Evolutionary conservation across 2,329 filamentous ascomycete species (phyloP).

Genomic region (Dothideomycetes sp.): DNA sequence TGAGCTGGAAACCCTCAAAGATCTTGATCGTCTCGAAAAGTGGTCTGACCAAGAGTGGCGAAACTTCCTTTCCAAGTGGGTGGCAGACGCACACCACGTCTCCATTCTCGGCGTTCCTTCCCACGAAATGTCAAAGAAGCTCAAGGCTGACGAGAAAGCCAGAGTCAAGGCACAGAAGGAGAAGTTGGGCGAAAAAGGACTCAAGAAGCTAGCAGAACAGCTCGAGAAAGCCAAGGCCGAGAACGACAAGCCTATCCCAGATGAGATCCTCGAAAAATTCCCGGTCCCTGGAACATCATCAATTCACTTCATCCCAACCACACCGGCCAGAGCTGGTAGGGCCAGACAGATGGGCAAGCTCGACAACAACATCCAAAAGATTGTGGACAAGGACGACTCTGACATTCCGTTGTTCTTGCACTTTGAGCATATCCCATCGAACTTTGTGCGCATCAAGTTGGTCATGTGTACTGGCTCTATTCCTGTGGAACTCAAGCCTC

Average conservation of each 20-base stretch:
- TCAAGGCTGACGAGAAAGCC: constrained; percentile 72
- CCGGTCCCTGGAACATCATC: constrained; percentile 76
- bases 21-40: constrained; percentile 58
- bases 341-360: constrained; percentile 62
- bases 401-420: constrained; percentile 81
- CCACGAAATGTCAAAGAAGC: constrained; percentile 62
- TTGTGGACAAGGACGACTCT: constrained; percentile 60
- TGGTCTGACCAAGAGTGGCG: constrained; percentile 86
- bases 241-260: constrained; percentile 81
- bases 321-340: constrained; percentile 71
- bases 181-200: constrained; percentile 69
- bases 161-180: constrained; percentile 71
- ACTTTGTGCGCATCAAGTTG: constrained; percentile 79
- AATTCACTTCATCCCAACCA: constrained; percentile 88
- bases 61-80: constrained; percentile 70
- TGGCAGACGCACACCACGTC: constrained; percentile 75
- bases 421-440: constrained; percentile 88
- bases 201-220: constrained; percentile 63
- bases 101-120: constrained; percentile 86
- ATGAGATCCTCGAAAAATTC: constrained; percentile 71
- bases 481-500: constrained; percentile 72
- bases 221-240: constrained; percentile 77
- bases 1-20: constrained; percentile 33
- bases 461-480: constrained; percentile 70
- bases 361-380: constrained; percentile 61